Base-by-base conservation (phyloP, 495 filamentous ascomycete species). In the Penicillium robsamsonii region DNA sequence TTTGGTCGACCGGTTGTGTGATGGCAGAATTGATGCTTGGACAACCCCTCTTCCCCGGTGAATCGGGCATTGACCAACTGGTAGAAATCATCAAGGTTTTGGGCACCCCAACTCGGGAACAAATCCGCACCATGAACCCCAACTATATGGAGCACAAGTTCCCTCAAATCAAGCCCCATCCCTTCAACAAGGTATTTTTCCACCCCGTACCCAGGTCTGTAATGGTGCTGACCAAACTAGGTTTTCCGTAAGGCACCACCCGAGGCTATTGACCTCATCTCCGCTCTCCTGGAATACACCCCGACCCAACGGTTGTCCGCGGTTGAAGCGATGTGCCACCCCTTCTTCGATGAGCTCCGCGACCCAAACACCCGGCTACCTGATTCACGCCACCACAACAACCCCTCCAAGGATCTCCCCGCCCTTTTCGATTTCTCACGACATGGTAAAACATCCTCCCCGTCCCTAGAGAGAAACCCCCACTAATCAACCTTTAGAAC, bases 81-180 rank as follows among this genome's bases (percentile, higher is more conserved):
- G 94, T 99, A 22, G 94, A 99, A 74, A 97, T 99, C 68, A 99
- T 99, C 82, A 99, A 97, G 77, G 94, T 99, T 52, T 81, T 99
- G 53, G 94, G 94, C 22, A 99, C 94, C 15, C 94, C 95, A 13
- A 97, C 94, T n/a, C 81, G 94, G 20, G 94, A 99, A 64, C 94
- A 99, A 65, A 99, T 99, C 67, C 90, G 94, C 52, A 99, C 94
- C 46, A 99, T 99, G 95, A 99, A 99, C 70, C 95, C 94, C 50
- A 99, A 99, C 73, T 97, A 99, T 74, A 99, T 99, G 94, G 94
- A 97, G 75, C 94, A 99, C 75, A 97, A 97, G 75, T 99, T 99
- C 69, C 95, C 94, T 41, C 94, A 99, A 69, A 99, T 99, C 81
- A 99, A 99, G 79, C 94, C 94, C 38, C 94, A 98, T 67, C 94